Percentiles rank a stretch among this genome's conserved stretches.
Evolutionary conservation across 1,139 yeast species (phyloP).

Genomic region (Scheffersomyces cryptocercus): DNA sequence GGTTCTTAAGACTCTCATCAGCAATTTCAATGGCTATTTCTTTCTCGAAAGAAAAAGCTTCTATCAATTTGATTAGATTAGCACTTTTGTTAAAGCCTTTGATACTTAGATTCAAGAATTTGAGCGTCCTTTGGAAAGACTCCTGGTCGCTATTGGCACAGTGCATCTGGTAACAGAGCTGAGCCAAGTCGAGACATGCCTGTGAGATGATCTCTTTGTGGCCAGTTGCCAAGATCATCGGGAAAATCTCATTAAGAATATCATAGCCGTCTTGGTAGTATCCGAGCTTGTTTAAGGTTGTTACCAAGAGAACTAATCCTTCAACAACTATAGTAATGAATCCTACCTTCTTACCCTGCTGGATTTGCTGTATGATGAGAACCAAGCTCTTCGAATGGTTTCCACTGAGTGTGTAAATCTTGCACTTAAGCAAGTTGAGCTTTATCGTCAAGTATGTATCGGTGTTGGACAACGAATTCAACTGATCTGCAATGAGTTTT

Average conservation of each 20-base stretch:
- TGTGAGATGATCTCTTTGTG: conserved; percentile 34
- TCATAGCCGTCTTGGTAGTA: conserved; percentile 36
- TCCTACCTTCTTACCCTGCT: conserved; percentile 43
- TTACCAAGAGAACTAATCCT: conserved; percentile 39
- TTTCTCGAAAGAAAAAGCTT: conserved; percentile 34
- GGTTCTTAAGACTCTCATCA: conserved; percentile 27
- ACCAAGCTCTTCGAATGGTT: conserved; percentile 44
- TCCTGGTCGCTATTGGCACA: conserved; percentile 7
- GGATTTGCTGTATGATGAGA: conserved; percentile 45
- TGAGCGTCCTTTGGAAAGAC: conserved; percentile 28
- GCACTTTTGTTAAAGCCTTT: conserved; percentile 40
- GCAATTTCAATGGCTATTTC: conserved; percentile 31
- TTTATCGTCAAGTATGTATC: conserved; percentile 43
- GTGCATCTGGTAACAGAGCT: conserved; percentile 22
- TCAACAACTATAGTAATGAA: conserved; percentile 39
- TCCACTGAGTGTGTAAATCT: conserved; percentile 36
- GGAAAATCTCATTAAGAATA: conserved; percentile 38
- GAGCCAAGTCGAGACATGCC: conserved; percentile 41
- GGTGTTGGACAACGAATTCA: conserved; percentile 22
- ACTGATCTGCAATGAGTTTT: conserved; percentile 27
- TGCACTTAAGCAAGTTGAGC: conserved; percentile 46
- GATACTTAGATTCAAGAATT: conserved; percentile 43
- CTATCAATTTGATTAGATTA: conserved; percentile 27
- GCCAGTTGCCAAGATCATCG: conserved; percentile 37
- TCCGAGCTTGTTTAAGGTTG: conserved; percentile 36